Evolutionary conservation across 2,329 filamentous ascomycete species (phyloP).

Genomic region (Colletotrichum tabaci): DNA sequence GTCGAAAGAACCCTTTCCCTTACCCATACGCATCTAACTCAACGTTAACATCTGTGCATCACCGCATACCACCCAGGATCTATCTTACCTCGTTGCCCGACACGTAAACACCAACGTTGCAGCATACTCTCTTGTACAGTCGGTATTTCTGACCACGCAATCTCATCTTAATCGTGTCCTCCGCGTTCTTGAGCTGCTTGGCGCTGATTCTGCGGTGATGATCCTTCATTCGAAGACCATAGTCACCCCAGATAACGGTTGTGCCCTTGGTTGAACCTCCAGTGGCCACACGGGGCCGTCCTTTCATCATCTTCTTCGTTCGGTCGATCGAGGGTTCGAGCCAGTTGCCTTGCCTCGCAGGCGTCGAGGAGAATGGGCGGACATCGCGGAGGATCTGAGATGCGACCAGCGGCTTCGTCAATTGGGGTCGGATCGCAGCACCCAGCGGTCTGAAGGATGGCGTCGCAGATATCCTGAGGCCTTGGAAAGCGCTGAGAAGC

Average conservation of each 20-base stretch:
- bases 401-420: conserved; percentile 48
- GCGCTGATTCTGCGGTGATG: conserved; percentile 93
- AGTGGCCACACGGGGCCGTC: conserved; percentile 87
- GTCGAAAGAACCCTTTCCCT: conserved; percentile 97
- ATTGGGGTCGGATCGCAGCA: conserved; percentile 50
- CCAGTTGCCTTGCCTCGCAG: conserved; percentile 77
- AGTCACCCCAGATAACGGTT: conserved; percentile 96
- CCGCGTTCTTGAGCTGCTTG: conserved; percentile 87
- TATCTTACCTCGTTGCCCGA: conserved; percentile 87
- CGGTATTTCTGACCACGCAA: conserved; percentile 93
- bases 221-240: conserved; percentile 92
- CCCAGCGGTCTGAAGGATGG: conserved; percentile 57
- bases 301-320: conserved; percentile 93
- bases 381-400: conserved; percentile 60
- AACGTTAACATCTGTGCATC: conserved; percentile 7
- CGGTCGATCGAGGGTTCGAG: conserved; percentile 83
- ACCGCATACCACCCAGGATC: background rate
- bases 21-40: conserved; percentile 91
- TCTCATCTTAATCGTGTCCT: conserved; percentile 92
- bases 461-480: conserved; percentile 62
- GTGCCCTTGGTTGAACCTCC: conserved; percentile 94
- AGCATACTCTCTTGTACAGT: conserved; percentile 90
- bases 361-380: conserved; percentile 82
- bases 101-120: conserved; percentile 95
- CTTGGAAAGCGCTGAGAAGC: conserved; percentile 66